Conservation (phyloP, 306 rosid genomes). For the Cicer bijugum region DNA sequence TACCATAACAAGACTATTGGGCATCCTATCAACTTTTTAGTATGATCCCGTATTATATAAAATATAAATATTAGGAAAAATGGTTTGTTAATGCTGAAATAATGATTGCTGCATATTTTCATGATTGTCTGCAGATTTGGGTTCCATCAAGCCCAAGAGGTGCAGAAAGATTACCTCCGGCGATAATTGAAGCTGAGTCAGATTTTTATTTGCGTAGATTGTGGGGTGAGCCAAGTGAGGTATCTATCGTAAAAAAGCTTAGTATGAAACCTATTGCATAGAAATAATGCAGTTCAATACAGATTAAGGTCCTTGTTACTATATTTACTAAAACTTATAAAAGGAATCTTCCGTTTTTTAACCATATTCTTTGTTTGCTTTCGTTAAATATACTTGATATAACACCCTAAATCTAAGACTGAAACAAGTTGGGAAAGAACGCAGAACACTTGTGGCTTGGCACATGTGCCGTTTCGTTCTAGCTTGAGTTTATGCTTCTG, state of each 20-base stretch:
- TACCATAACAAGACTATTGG: neutral
- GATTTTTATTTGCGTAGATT: slow-evolving; percentile 86
- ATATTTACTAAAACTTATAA: slow-evolving; percentile 15
- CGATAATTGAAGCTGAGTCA: slow-evolving; percentile 76
- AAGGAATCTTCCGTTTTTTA: neutral
- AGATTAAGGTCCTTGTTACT: neutral
- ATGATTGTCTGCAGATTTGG: slow-evolving; percentile 78
- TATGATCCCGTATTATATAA: slow-evolving; percentile 28
- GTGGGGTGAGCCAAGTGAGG: slow-evolving; percentile 97
- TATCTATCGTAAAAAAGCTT: slow-evolving; percentile 47
- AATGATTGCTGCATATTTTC: slow-evolving; percentile 29
- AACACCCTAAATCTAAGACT: slow-evolving; percentile 12
- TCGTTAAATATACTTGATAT: slow-evolving; percentile 24
- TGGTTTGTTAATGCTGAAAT: slow-evolving; percentile 11
- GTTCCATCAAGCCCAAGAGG: slow-evolving; percentile 94
- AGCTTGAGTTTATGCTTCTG: slow-evolving; percentile 39
- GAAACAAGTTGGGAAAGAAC: neutral
- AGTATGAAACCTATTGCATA: slow-evolving; percentile 29
- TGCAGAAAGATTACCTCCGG: slow-evolving; percentile 87
- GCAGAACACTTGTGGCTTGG: slow-evolving; percentile 28
- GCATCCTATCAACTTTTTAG: slow-evolving; percentile 11
- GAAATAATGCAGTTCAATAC: slow-evolving; percentile 24
- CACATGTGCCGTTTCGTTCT: slow-evolving; percentile 32
- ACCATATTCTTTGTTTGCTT: slow-evolving; percentile 33
- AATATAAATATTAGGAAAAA: slow-evolving; percentile 15